Conservation (phyloP, 306 rosid species). For the Prunus mume region DNA sequence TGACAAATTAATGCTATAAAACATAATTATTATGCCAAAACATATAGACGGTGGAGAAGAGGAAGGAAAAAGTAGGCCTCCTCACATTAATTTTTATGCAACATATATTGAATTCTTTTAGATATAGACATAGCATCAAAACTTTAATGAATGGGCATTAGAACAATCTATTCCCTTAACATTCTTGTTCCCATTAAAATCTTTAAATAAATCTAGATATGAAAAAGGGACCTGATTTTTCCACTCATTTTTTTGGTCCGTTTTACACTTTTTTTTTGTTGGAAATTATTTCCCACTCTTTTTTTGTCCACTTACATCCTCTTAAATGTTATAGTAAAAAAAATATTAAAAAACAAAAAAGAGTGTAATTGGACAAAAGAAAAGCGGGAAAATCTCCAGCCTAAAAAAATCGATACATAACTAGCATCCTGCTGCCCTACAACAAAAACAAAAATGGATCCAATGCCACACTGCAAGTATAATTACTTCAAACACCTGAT, state of each 20-base stretch:
- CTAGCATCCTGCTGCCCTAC: background rate
- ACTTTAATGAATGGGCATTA: background rate
- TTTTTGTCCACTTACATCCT: no score
- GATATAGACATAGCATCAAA: background rate
- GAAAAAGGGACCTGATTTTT: background rate
- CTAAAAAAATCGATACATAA: background rate
- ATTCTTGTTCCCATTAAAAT: background rate
- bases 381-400: fast-evolving
- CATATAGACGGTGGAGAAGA: background rate
- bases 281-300: no score
- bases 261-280: no score
- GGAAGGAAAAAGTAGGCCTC: background rate
- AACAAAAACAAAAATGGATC: background rate
- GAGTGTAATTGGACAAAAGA: fast-evolving
- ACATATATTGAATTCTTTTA: background rate
- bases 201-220: background rate
- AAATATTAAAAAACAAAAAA: no score
- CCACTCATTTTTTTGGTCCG: background rate
- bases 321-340: no score
- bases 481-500: background rate
- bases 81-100: background rate
- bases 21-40: background rate
- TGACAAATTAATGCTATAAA: background rate
- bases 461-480: background rate
- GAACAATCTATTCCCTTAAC: constrained; percentile 11